These are phyloP conservation scores for Termitomyces sp. DNA, from an alignment of 768 basidiomycete genomes.

Conservation along the genomic window DNA sequence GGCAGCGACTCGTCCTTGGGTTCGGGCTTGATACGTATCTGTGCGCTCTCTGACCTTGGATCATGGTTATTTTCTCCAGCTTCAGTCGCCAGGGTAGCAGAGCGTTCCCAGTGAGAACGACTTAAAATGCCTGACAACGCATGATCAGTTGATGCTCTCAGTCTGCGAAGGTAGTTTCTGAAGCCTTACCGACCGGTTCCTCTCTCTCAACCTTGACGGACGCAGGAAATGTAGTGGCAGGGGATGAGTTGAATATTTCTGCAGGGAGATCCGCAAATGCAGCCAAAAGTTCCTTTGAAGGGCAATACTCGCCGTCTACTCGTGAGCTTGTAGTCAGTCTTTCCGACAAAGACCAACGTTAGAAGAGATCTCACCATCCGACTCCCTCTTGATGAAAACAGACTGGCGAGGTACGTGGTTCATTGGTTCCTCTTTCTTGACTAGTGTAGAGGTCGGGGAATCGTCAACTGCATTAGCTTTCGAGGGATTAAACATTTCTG, in stretches of 20 bases:
- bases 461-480: neutral
- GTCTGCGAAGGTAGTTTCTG: neutral
- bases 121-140: neutral
- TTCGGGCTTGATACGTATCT: neutral
- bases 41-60: neutral
- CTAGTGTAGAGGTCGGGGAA: too few species aligned
- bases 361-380: neutral
- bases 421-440: neutral
- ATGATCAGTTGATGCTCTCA: neutral
- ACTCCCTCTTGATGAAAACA: neutral
- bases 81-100: neutral
- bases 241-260: neutral
- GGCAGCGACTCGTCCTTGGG: neutral
- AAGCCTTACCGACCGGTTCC: neutral
- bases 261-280: conserved; percentile 1
- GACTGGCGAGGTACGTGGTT: neutral
- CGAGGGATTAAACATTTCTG: neutral
- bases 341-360: neutral
- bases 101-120: neutral
- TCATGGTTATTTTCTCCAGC: neutral
- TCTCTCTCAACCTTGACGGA: neutral
- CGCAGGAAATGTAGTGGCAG: neutral
- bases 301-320: neutral
- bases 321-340: neutral
- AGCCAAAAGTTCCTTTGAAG: conserved; percentile 1